Conservation (phyloP, 768 basidiomycete species). For the Suillus bovinus region DNA sequence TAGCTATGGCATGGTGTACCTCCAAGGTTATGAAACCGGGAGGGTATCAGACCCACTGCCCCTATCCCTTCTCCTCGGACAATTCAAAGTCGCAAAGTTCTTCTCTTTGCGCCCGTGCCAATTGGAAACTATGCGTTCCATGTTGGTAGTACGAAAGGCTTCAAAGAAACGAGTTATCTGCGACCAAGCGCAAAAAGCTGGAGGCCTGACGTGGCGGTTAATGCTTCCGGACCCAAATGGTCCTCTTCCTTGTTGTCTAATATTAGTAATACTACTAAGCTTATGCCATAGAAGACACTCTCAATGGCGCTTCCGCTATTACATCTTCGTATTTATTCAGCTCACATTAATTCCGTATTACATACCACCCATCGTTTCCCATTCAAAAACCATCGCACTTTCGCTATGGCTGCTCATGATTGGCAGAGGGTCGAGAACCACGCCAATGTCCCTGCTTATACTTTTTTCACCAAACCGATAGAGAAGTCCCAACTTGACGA, state of each 20-base stretch:
- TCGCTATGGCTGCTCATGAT: constrained; percentile 26
- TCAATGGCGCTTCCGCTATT: neutral
- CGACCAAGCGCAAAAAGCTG: constrained; percentile 1
- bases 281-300: neutral
- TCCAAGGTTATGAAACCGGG: neutral
- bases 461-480: constrained; percentile 58
- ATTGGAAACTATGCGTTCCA: neutral
- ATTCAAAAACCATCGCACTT: constrained; percentile 11
- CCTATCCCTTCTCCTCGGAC: neutral
- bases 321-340: neutral
- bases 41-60: neutral
- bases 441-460: constrained; percentile 43
- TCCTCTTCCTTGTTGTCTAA: neutral
- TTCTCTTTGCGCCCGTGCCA: neutral
- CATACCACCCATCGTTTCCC: neutral
- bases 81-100: neutral
- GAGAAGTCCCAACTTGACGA: constrained; percentile 77
- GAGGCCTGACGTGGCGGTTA: neutral
- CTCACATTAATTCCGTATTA: neutral
- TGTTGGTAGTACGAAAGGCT: neutral
- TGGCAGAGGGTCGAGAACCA: constrained; percentile 22
- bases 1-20: too few species aligned
- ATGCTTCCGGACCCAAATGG: neutral
- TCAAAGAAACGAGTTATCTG: neutral
- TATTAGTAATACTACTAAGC: constrained; percentile 36